Percentiles rank a stretch among this genome's conserved stretches.
phyloP scores from a whole-genome alignment of 2,329 filamentous ascomycete genomes.

The Scytalidium sp. region DNA sequence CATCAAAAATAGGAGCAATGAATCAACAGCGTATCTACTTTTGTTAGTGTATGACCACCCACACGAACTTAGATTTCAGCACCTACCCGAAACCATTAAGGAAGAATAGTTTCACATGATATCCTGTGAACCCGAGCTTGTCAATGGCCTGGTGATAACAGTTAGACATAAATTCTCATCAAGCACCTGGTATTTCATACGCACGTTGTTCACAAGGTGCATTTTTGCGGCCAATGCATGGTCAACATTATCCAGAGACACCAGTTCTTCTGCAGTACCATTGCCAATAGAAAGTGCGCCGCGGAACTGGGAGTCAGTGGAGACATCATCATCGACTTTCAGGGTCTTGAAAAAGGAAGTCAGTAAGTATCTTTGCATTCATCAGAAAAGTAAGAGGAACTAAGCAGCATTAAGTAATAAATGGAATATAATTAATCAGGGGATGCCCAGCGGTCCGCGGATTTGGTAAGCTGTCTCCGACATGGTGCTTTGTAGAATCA shows the following conservation, averaged over 20 bases:
- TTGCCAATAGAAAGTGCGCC: background rate
- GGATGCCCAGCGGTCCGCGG: too few relatives aligned
- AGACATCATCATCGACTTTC: background rate
- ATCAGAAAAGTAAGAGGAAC: too few relatives aligned
- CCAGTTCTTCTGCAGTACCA: background rate
- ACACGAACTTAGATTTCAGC: too few relatives aligned
- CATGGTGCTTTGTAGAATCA: too few relatives aligned
- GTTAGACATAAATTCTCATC: background rate
- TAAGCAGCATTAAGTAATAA: too few relatives aligned
- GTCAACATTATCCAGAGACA: constrained; percentile 54
- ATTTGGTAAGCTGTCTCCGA: too few relatives aligned
- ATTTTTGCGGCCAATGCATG: constrained; percentile 62
- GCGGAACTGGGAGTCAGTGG: background rate
- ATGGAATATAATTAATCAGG: too few relatives aligned
- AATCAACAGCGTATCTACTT: constrained; percentile 46
- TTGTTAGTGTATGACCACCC: background rate
- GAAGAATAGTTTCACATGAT: constrained; percentile 54
- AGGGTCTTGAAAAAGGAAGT: too few relatives aligned
- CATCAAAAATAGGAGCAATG: constrained; percentile 54
- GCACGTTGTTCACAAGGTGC: constrained; percentile 63
- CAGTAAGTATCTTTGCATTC: too few relatives aligned
- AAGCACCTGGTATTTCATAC: constrained; percentile 13
- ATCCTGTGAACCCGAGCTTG: constrained; percentile 45
- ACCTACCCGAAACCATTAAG: constrained; percentile 54
- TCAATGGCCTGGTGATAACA: constrained; percentile 23